Base-by-base conservation (phyloP, 2,329 filamentous ascomycete species). In the Verticillium albo-atrum region DNA sequence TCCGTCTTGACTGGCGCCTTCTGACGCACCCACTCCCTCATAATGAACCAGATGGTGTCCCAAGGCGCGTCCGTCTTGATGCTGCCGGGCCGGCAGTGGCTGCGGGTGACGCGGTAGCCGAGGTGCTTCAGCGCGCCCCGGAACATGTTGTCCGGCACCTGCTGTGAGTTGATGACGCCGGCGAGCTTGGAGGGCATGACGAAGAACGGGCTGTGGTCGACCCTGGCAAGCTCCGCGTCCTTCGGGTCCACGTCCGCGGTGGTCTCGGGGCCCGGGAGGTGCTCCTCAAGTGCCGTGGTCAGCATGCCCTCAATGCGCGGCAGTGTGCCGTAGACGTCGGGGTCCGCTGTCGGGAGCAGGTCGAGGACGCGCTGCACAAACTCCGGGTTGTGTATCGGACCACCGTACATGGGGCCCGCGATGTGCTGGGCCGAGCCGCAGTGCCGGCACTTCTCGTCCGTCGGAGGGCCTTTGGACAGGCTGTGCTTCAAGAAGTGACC, bases 41-140 rank as follows among this genome's bases (percentile, higher is more conserved):
- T 95, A 28, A 98, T 79, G 71, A 96, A 90, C 93, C 95, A 98
- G 54, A 99, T 84, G 0, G 91, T 87, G 4, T 80, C 80, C 92
- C 92, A 99, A 0, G 93, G 91, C 15, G 95, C 95, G 74, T 98
- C 87, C 0, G 95, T 98, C 77, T 96, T 96, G 74, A 98, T 87
- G 68, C 91, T 95, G 27, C 93, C 94, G 0, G 91, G 84, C 65
- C 92, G 92, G 67, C 92, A 92, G 73, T 99, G 95, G 66, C 91
- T 96, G 68, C 94, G 86, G 1, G 91, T 91, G 3, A 90, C 90
- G 53, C 84, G 82, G 71, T 96, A 98, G 6, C 94, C 95, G 1
- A 96, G 80, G 61, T 89, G 84, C 25, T 87, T 82, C 30, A 99
- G 77, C 3, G 95, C 95, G 25, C 95, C 94, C 54, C 91, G 86